Base-by-base conservation (phyloP, 139 green algal species). In the Trebouxia sp. region DNA sequence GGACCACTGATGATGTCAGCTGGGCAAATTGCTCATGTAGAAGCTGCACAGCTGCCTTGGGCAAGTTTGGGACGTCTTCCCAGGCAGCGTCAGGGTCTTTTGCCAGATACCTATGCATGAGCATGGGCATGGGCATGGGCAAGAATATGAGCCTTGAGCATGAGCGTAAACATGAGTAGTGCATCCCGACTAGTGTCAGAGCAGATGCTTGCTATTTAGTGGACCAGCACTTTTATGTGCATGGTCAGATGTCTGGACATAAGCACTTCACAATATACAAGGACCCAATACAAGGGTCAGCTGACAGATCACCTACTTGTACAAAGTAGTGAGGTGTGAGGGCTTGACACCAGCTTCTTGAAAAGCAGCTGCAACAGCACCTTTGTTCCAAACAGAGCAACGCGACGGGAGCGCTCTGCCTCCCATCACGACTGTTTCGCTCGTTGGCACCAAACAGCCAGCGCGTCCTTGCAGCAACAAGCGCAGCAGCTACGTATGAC, bases 31-130 rank as follows among this genome's bases (percentile, higher is more conserved):
- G 42, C 1, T 83, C 28, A 35, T 91, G 75, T 38, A 97, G 81
- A 10, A 94, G 38, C 0, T 43, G 50, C 14, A 65, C 50, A 0
- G 92, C 92, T 5, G 88, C 87, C 38, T 91, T 92, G 0, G 94
- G 94, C 41, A 98, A 77, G 58, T 94, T 85, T 12, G 90, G 89
- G 5, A 95, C 83, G 48, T 93, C 89, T 12, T 82, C 32, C 88
- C 88, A 94, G 8, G 56, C 66, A 6, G 75, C 75, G 1, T 83
- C 76, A 8, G 89, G 90, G 75, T 96, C 67, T 20, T 76, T 81
- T 7, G 93, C 78, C 10, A 97, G 65, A 75, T 92, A 78, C 30
- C 92, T 95, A 85, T 38, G n/a, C 26, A 32, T 39, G 22, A 69
- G 8, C 56, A 39, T 17, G n/a, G 0, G 3, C 17, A 2, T 69